These are phyloP conservation scores for grape (Vitis vinifera) DNA, from an alignment of 164 flowering plant genomes.

Conservation along the genomic window DNA sequence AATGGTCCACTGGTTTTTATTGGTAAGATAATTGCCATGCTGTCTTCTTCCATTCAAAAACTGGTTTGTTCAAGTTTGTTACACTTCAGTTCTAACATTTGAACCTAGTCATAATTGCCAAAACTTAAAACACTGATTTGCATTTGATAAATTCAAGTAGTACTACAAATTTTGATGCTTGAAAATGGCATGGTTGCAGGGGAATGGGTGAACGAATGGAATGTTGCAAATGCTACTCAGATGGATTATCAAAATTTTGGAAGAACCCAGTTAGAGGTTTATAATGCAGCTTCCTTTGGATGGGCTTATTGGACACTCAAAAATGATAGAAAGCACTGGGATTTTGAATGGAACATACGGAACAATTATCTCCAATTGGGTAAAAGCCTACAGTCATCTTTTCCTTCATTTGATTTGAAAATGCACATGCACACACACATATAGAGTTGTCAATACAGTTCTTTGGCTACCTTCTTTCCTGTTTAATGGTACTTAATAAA, in stretches of 20 bases:
- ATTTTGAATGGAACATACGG: slow-evolving; percentile 76
- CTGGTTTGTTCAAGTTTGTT: not conserved
- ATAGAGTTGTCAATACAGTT: not conserved
- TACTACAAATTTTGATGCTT: not conserved
- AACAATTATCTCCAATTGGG: slow-evolving; percentile 73
- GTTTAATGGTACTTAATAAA: too few species aligned
- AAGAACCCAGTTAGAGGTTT: slow-evolving; percentile 69
- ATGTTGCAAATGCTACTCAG: slow-evolving; percentile 45
- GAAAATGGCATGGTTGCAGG: slow-evolving; percentile 42
- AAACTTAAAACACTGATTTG: too few species aligned
- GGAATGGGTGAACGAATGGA: slow-evolving; percentile 95
- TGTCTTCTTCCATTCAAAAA: not conserved
- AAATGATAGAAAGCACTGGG: slow-evolving; percentile 80
- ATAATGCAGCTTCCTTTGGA: slow-evolving; percentile 79
- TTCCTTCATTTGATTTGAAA: not conserved
- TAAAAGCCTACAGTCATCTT: slow-evolving; percentile 10
- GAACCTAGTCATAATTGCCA: too few species aligned
- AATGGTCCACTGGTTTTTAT: slow-evolving; percentile 81
- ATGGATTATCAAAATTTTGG: slow-evolving; percentile 73
- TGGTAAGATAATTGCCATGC: slow-evolving; percentile 41
- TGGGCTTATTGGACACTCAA: slow-evolving; percentile 94
- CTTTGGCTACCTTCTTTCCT: not conserved
- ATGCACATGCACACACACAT: not conserved
- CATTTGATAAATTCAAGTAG: not conserved
- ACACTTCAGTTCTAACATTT: not conserved